Conservation (phyloP, 2,329 filamentous ascomycete species). For the Trichoderma sp. region DNA sequence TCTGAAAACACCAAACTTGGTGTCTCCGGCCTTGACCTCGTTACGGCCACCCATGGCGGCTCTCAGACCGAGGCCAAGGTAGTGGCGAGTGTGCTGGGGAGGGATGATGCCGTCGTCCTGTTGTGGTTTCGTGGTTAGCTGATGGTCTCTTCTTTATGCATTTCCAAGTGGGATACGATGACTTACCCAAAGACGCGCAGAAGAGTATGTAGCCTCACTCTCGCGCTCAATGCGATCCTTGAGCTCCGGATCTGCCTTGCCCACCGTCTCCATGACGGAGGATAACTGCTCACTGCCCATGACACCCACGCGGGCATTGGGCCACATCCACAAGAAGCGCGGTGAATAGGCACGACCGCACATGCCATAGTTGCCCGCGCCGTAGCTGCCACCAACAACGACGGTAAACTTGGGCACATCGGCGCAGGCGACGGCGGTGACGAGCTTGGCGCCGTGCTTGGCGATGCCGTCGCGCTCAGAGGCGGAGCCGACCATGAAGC, state of each 20-base stretch:
- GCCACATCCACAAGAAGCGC: conserved; percentile 94
- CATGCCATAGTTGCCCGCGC: conserved; percentile 98
- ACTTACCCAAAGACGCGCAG: conserved; percentile 82
- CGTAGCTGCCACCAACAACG: conserved; percentile 89
- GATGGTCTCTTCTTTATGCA: background rate
- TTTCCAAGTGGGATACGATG: background rate
- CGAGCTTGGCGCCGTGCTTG: conserved; percentile 96
- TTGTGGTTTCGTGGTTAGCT: conserved; percentile 35
- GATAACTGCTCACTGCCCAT: conserved; percentile 95
- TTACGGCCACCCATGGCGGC: conserved; percentile 72
- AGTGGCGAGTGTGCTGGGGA: conserved; percentile 73
- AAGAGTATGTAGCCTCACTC: conserved; percentile 86
- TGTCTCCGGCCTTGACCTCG: conserved; percentile 62
- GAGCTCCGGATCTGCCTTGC: conserved; percentile 77
- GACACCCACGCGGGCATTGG: conserved; percentile 91
- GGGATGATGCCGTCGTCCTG: conserved; percentile 80
- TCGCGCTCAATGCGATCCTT: conserved; percentile 86
- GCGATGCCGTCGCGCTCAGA: conserved; percentile 95
- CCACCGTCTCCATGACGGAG: conserved; percentile 93
- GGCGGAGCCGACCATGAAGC: conserved; percentile 96
- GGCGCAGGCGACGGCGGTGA: conserved; percentile 91
- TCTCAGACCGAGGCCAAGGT: conserved; percentile 72
- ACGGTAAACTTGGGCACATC: conserved; percentile 97
- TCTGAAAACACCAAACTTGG: conserved; percentile 78
- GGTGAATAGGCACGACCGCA: conserved; percentile 93